These are phyloP conservation scores for Gossypioides kirkii DNA, from an alignment of 345 rosid genomes.

Conservation along the genomic window DNA sequence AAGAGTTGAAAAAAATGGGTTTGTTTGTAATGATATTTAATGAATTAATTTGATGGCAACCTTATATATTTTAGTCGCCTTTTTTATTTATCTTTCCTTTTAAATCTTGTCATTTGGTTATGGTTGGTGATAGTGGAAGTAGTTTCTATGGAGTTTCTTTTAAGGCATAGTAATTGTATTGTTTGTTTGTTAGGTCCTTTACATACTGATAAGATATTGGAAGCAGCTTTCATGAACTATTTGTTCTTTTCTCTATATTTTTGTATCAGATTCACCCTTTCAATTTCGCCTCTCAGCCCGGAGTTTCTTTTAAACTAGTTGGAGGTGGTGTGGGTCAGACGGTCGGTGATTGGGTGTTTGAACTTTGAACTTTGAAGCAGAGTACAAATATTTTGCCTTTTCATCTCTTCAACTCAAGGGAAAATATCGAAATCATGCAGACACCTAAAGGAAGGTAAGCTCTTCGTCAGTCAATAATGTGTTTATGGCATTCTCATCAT, in stretches of 20 bases:
- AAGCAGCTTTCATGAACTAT: slow-evolving; percentile 19
- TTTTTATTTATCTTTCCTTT: slow-evolving; percentile 18
- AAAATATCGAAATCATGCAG: slow-evolving; percentile 56
- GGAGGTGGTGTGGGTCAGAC: slow-evolving; percentile 52
- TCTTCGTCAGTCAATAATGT: not conserved
- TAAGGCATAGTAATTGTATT: slow-evolving; percentile 41
- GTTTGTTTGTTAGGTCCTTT: slow-evolving; percentile 45
- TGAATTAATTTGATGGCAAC: slow-evolving; percentile 28
- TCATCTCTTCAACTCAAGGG: slow-evolving; percentile 18
- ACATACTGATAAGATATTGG: slow-evolving; percentile 27
- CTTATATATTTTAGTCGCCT: slow-evolving; percentile 13
- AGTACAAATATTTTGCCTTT: slow-evolving; percentile 16
- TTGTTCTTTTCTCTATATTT: slow-evolving; percentile 20
- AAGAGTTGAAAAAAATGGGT: not conserved
- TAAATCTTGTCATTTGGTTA: slow-evolving; percentile 23
- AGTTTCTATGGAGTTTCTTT: slow-evolving; percentile 81
- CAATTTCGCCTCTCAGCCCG: slow-evolving; percentile 28
- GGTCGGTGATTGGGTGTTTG: slow-evolving; percentile 34
- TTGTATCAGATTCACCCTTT: slow-evolving; percentile 26
- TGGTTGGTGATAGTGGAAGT: slow-evolving; percentile 93
- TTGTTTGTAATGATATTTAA: slow-evolving; percentile 13
- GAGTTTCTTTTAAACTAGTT: slow-evolving; percentile 31
- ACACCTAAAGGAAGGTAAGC: slow-evolving; percentile 77
- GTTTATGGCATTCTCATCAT: slow-evolving; percentile 1
- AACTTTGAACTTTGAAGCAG: slow-evolving; percentile 20